Conservation (phyloP, 1,284 basidiomycete genomes). For the Cutaneotrichosporon sp. region DNA sequence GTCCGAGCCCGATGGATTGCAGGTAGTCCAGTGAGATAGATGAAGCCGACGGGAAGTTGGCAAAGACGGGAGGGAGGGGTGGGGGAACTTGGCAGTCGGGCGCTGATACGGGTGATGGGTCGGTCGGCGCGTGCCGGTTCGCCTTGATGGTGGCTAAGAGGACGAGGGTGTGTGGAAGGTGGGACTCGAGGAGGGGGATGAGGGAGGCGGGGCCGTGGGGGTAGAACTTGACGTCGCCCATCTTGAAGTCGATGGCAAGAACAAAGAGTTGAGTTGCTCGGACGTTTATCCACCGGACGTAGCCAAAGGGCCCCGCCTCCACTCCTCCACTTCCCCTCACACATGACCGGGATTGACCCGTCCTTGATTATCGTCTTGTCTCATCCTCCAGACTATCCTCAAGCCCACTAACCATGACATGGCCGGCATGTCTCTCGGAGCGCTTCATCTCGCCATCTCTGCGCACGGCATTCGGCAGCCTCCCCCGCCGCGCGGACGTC, state of each 20-base stretch:
- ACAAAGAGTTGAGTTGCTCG: no score
- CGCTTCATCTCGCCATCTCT: background rate
- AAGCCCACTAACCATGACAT: background rate
- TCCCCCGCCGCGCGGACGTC: background rate
- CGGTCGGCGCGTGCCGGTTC: background rate
- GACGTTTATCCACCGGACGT: no score
- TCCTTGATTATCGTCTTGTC: background rate
- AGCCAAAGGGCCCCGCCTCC: background rate
- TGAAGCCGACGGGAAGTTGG: constrained; percentile 12
- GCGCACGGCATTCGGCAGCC: background rate
- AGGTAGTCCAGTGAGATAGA: background rate
- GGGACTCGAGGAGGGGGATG: constrained; percentile 23
- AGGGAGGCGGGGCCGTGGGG: constrained; percentile 23
- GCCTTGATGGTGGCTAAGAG: constrained; percentile 23
- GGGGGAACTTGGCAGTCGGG: background rate
- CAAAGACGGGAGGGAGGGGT: constrained; percentile 9
- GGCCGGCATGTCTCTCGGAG: background rate
- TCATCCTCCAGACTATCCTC: background rate
- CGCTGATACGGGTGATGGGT: background rate
- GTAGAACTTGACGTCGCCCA: constrained; percentile 16
- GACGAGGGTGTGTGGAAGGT: constrained; percentile 27
- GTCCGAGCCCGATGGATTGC: background rate
- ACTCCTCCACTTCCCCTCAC: background rate
- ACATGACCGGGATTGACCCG: background rate
- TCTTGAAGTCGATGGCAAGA: background rate